Percentiles rank a stretch among this genome's conserved stretches.
Evolutionary conservation across 305 asterid species (phyloP).

Genomic region (Plantago lanceolata): DNA sequence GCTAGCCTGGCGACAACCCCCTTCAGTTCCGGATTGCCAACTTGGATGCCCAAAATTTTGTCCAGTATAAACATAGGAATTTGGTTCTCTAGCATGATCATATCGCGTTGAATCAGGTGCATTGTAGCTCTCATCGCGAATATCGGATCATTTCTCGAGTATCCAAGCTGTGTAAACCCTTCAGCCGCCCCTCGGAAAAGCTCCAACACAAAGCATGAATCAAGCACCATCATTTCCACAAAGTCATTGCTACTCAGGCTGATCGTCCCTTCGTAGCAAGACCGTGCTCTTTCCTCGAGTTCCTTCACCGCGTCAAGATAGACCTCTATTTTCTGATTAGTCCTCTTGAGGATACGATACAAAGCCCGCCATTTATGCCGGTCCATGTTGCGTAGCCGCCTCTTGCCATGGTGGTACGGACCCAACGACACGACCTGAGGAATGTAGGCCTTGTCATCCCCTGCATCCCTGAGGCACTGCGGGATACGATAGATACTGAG

Average conservation of each 20-base stretch:
- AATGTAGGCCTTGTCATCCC: conserved; percentile 58
- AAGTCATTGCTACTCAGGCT: conserved; percentile 47
- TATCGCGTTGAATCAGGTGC: conserved; percentile 62
- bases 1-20: conserved; percentile 52
- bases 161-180: conserved; percentile 46
- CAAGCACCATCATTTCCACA: conserved; percentile 61
- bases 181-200: conserved; percentile 49
- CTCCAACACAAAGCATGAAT: conserved; percentile 50
- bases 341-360: conserved; percentile 40
- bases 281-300: conserved; percentile 45
- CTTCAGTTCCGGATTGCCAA: conserved; percentile 30
- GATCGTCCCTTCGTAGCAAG: conserved; percentile 57
- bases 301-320: conserved; percentile 43
- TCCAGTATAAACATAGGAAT: conserved; percentile 53
- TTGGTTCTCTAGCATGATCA: conserved; percentile 75
- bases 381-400: conserved; percentile 48
- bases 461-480: conserved; percentile 40
- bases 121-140: conserved; percentile 57
- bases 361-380: conserved; percentile 66
- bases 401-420: conserved; percentile 62
- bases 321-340: conserved; percentile 33
- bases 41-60: conserved; percentile 38
- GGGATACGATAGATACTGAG: conserved; percentile 66
- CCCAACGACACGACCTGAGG: conserved; percentile 62
- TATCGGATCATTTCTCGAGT: conserved; percentile 52